Evolutionary conservation across 2,329 filamentous ascomycete genomes (phyloP).

Genomic region (Curvularia verruculosa): DNA sequence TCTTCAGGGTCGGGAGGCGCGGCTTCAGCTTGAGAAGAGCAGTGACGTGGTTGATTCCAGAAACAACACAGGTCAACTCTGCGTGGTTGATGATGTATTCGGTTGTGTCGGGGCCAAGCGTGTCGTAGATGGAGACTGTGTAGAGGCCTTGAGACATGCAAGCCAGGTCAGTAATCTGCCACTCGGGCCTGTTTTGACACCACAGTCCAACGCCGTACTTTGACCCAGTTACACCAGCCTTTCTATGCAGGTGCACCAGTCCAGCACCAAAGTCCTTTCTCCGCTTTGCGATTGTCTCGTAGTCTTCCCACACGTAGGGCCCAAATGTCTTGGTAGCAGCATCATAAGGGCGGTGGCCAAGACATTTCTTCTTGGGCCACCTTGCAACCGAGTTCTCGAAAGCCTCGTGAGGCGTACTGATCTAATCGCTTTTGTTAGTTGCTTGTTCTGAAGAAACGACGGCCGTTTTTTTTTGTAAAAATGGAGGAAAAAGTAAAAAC

Average conservation of each 20-base stretch:
- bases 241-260: constrained; percentile 79
- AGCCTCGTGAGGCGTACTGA: constrained; percentile 76
- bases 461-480: neutral
- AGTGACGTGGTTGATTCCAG: constrained; percentile 81
- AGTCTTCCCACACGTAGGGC: constrained; percentile 83
- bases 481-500: neutral
- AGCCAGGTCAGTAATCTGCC: constrained; percentile 87
- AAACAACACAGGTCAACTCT: constrained; percentile 73
- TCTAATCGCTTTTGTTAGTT: constrained; percentile 39
- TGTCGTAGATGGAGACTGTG: constrained; percentile 95
- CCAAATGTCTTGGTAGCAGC: constrained; percentile 73
- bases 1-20: constrained; percentile 78
- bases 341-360: constrained; percentile 84
- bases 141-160: constrained; percentile 86
- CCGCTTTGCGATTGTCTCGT: constrained; percentile 76
- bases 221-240: constrained; percentile 66
- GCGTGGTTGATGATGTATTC: constrained; percentile 97
- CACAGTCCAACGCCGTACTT: constrained; percentile 81
- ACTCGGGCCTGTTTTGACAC: constrained; percentile 87
- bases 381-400: constrained; percentile 71
- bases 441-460: neutral
- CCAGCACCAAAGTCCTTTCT: constrained; percentile 86
- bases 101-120: constrained; percentile 85
- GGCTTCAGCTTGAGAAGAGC: constrained; percentile 79
- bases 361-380: constrained; percentile 70